A percentile compares a stretch with the other conserved stretches of the same genome.
Conservation (phyloP, 2,329 filamentous ascomycete genomes). For the Talaromyces sp. region DNA sequence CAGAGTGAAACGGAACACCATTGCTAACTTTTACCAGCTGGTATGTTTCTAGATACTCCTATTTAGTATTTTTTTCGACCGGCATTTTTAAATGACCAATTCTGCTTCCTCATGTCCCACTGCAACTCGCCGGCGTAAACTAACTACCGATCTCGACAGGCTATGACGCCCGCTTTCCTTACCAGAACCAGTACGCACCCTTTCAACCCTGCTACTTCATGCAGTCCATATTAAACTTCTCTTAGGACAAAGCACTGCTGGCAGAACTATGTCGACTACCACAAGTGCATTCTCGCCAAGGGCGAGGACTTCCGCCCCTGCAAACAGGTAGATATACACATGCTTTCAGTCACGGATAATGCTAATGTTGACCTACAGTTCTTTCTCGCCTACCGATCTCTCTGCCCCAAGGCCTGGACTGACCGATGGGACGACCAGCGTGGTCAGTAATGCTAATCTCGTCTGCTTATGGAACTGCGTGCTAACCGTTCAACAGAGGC, state of each 20-base stretch:
- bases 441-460: slow-evolving; percentile 56
- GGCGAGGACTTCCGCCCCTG: slow-evolving; percentile 97
- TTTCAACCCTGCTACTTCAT: neutral
- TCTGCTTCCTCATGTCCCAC: slow-evolving; percentile 19
- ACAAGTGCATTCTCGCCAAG: slow-evolving; percentile 99
- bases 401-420: slow-evolving; percentile 94
- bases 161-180: slow-evolving; percentile 98
- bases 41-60: slow-evolving; percentile 37
- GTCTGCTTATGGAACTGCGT: neutral
- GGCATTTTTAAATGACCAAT: slow-evolving; percentile 21
- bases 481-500: slow-evolving; percentile 40
- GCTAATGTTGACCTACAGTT: slow-evolving; percentile 58
- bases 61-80: slow-evolving; percentile 25
- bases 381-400: slow-evolving; percentile 91
- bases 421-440: slow-evolving; percentile 96
- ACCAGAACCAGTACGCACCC: slow-evolving; percentile 66
- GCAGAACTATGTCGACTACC: slow-evolving; percentile 99
- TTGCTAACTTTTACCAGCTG: slow-evolving; percentile 48
- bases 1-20: slow-evolving; percentile 12
- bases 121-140: slow-evolving; percentile 8
- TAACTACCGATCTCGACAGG: slow-evolving; percentile 52
- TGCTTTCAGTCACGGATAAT: neutral
- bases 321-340: slow-evolving; percentile 70
- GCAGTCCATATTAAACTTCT: neutral
- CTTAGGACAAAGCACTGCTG: slow-evolving; percentile 95